Conservation (phyloP, 2,329 filamentous ascomycete genomes). For the Calycina herbarum region DNA sequence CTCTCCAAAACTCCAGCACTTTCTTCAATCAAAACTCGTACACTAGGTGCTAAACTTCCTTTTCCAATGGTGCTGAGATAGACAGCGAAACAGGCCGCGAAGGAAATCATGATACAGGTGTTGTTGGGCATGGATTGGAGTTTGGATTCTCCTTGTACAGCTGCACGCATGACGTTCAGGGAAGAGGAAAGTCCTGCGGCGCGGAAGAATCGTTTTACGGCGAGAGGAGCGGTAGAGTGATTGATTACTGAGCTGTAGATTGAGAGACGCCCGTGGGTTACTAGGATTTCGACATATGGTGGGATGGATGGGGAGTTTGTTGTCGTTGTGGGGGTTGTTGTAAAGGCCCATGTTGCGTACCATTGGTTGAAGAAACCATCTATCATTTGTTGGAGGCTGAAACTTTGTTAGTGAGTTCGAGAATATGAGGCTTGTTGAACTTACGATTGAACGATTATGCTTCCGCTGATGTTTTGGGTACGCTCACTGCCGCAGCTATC, state of each 20-base stretch:
- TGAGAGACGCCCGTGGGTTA: conserved; percentile 71
- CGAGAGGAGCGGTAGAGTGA: conserved; percentile 67
- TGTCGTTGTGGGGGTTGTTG: conserved; percentile 38
- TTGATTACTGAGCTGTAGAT: conserved; percentile 75
- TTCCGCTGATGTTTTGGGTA: conserved; percentile 49
- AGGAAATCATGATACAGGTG: conserved; percentile 76
- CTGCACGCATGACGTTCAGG: conserved; percentile 72
- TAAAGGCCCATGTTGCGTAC: conserved; percentile 61
- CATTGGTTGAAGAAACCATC: conserved; percentile 66
- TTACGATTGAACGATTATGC: conserved; percentile 53
- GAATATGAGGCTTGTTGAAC: too few relatives aligned
- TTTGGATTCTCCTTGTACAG: conserved; percentile 69
- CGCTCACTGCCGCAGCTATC: conserved; percentile 60
- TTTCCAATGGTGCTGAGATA: conserved; percentile 58
- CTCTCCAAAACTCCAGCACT: conserved; percentile 68
- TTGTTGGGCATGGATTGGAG: conserved; percentile 78
- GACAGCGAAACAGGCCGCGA: conserved; percentile 69
- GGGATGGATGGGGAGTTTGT: conserved; percentile 49
- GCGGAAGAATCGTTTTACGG: conserved; percentile 72
- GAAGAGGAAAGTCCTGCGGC: conserved; percentile 70
- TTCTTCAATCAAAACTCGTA: conserved; percentile 65
- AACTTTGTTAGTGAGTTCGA: too few relatives aligned
- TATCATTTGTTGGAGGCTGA: conserved; percentile 57
- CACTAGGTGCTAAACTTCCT: conserved; percentile 60
- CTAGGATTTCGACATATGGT: conserved; percentile 73